Evolutionary conservation across 2,329 filamentous ascomycete genomes (phyloP), one percentile per base, ranked within the genome.

Genomic region (Xylaria sp.): DNA sequence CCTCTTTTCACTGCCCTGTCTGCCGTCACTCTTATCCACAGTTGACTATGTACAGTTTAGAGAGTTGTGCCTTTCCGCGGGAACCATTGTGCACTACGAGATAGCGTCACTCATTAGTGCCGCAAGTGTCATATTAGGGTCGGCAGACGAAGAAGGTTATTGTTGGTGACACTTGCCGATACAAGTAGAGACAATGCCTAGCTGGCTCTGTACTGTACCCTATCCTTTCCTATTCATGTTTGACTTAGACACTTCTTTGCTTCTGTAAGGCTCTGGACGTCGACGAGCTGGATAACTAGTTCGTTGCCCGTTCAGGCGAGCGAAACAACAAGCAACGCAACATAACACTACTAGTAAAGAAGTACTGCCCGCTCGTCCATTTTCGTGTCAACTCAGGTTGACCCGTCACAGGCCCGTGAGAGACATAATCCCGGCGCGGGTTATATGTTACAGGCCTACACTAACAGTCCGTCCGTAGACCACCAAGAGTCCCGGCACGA

Each of bases 131-230:
- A 65, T 73, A 71, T 74, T 68, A 74, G 62, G 73, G 71, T 75
- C 76, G 74, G 75, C 75, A 76, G 75, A 76, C 74, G 70, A 74
- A 74, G 73, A 74, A 74, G 70, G 72, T 63, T 72, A 69, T 73
- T 68, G 70, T 63, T 73, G 60, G 63, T 67, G 69, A 60, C 51
- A 50, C 50, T 64, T 60, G 64, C 69, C 62, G 51, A 62, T 70
- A 71, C 60, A 60, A 68, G 70, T 63, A 70, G 57, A 70, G 54
- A 65, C 63, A 64, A 59, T 56, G 48, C 50, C 57, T 66, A 54
- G 55, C 37, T 52, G 52, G 58, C n/a, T 44, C 54, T 54, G 59
- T 67, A 60, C 44, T 54, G 59, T 67, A 60, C 51, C 51, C 25
- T 44, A 54, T 66, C 63, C 8, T 65, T 54, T 69, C 63, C 66